Evolutionary conservation across 1,284 basidiomycete genomes (phyloP), one percentile per base, ranked within the genome.

Genomic region (Rugosomyces carneus): DNA sequence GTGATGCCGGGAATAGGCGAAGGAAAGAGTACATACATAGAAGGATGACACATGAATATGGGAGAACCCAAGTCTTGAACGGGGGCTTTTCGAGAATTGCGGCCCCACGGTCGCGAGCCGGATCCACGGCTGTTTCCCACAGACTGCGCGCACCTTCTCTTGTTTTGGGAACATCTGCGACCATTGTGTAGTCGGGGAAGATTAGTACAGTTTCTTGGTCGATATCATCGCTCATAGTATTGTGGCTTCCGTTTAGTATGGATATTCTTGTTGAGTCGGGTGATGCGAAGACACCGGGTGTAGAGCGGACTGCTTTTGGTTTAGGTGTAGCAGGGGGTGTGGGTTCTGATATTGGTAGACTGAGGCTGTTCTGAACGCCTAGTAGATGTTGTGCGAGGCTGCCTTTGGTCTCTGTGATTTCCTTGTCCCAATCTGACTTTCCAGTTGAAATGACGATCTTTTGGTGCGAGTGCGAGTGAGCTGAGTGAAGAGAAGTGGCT

Each of bases 181-280:
- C 75, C 41, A 91, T 72, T 55, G 83, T 91, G 71, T 85, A 96
- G 65, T 97, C 93, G 3, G 93, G 93, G 58, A 97, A 82, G 1
- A 96, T 76, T 40, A 97, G 72, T 13, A 91, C 84, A 0, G 85
- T 87, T 49, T 90, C 83, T 37, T 71, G 65, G 43, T 78, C 72
- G 42, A 75, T 64, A 54, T 84, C 72, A 29, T 75, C 70, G 32
- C 73, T 76, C 38, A 86, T 61, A 9, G 83, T 79, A 40, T 71
- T 70, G 59, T 93, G 89, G 55, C 85, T 90, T 35, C 88, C 87
- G 57, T 93, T 87, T 23, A 91, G 73, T 40, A 93, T 82, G 5
- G 87, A 83, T 46, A 90, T 73, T 29, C 73, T 71, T 11, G 69
- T 72, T 2, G 76, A 70, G 45, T 80, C 74, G 15, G 71, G 56